A percentile compares a stretch with the other conserved stretches of the same genome.
Evolutionary conservation across 78 protist genomes (phyloP).

Genomic region (Ministeria vibrans): DNA sequence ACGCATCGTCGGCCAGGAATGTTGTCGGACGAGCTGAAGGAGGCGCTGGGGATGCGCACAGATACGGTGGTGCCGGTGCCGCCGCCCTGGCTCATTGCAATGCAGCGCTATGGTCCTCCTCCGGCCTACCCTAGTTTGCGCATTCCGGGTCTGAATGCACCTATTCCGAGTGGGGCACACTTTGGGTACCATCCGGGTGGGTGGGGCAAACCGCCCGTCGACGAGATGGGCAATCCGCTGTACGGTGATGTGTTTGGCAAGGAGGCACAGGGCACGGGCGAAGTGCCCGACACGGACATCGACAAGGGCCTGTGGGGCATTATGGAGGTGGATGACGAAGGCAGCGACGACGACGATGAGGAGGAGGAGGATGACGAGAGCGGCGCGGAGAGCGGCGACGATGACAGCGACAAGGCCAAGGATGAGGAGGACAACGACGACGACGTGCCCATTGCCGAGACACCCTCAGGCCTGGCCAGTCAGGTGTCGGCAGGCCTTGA

Average conservation of each 20-base stretch:
- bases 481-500: not conserved
- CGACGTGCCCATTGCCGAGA: not conserved
- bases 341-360: conserved; percentile 50
- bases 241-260: conserved; percentile 76
- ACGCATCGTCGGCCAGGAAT: conserved; percentile 70
- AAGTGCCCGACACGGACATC: not conserved
- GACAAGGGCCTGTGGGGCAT: conserved; percentile 46
- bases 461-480: conserved; percentile 17
- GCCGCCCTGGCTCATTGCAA: conserved; percentile 96
- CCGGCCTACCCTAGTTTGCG: conserved; percentile 93
- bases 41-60: conserved; percentile 79
- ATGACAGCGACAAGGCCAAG: not conserved
- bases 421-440: not conserved
- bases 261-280: not conserved
- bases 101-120: conserved; percentile 94
- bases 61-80: conserved; percentile 52
- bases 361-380: conserved; percentile 34
- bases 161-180: conserved; percentile 88
- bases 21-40: conserved; percentile 49
- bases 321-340: conserved; percentile 52
- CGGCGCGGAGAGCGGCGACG: not conserved
- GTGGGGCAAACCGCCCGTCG: conserved; percentile 96
- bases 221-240: conserved; percentile 74
- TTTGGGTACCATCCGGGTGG: conserved; percentile 59
- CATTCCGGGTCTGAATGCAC: conserved; percentile 96